A percentile compares a stretch with the other conserved stretches of the same genome.
Conservation (phyloP, 768 basidiomycete genomes). For the Leucogyrophana mollusca region DNA sequence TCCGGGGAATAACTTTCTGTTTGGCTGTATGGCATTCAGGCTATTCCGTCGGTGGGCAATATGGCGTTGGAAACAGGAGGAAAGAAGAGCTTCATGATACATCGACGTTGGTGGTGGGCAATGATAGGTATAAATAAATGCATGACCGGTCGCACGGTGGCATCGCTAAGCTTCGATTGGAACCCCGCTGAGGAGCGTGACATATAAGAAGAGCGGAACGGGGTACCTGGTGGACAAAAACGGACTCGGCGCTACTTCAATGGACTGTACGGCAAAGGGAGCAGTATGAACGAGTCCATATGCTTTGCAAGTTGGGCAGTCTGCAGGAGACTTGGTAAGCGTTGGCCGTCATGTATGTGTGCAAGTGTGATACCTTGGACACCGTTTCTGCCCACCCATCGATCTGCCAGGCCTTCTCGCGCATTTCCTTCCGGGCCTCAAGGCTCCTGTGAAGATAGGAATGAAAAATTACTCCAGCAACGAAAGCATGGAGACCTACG, state of each 20-base stretch:
- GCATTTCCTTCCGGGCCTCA: slow-evolving; percentile 75
- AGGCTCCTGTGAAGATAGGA: slow-evolving; percentile 49
- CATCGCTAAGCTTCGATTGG: slow-evolving; percentile 1
- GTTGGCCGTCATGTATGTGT: slow-evolving; percentile 12
- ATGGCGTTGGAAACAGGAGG: no score
- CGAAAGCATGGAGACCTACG: slow-evolving; percentile 47
- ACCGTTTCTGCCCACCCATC: slow-evolving; percentile 97
- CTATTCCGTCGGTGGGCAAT: no score
- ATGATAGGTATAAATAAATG: no score
- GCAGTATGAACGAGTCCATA: slow-evolving; percentile 87
- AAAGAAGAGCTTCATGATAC: no score
- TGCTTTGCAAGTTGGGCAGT: slow-evolving; percentile 82
- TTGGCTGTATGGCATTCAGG: no score
- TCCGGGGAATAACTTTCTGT: no score
- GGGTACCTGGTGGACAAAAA: slow-evolving; percentile 1
- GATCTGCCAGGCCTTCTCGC: slow-evolving; percentile 91
- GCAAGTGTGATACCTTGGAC: slow-evolving; percentile 57
- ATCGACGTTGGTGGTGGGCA: no score
- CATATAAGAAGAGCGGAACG: neutral
- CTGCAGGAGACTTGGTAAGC: slow-evolving; percentile 38
- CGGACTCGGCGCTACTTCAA: slow-evolving; percentile 52
- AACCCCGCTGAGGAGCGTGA: neutral
- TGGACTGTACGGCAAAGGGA: slow-evolving; percentile 80
- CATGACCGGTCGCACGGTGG: neutral
- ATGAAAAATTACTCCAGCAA: slow-evolving; percentile 8